A percentile compares a stretch with the other conserved stretches of the same genome.
Conservation (phyloP, 305 asterid species). For the Solanum chacoense region DNA sequence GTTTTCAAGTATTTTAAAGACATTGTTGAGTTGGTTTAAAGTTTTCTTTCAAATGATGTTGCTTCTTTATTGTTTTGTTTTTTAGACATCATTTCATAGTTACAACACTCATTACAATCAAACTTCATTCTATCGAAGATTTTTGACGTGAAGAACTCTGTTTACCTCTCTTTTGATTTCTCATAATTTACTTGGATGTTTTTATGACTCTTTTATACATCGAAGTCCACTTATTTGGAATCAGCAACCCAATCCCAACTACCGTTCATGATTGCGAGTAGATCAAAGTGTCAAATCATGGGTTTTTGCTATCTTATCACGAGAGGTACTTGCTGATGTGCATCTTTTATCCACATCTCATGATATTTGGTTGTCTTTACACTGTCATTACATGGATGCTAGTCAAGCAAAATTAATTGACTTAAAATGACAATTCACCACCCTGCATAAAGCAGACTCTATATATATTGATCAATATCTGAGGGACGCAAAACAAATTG, state of each 20-base stretch:
- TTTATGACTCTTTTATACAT: neutral
- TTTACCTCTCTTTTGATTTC: neutral
- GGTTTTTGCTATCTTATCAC: no score
- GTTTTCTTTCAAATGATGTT: neutral
- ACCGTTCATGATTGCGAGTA: no score
- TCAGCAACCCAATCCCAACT: neutral
- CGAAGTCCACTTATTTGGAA: neutral
- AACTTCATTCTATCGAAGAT: neutral
- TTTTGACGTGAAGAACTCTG: neutral
- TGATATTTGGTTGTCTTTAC: neutral
- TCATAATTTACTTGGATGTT: neutral
- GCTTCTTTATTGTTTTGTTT: neutral
- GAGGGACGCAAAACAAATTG: neutral
- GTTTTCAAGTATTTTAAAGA: neutral
- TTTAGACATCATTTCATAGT: neutral
- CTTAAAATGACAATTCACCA: neutral
- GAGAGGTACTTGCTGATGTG: neutral
- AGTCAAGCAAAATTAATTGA: neutral
- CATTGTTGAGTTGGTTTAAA: neutral
- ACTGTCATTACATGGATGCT: neutral
- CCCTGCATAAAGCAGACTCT: neutral
- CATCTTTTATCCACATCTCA: neutral
- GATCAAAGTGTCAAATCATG: no score
- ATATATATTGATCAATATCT: neutral
- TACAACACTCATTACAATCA: neutral